Base-by-base conservation (phyloP, 805 yeast genomes). In the Cyberlindnera americana region DNA sequence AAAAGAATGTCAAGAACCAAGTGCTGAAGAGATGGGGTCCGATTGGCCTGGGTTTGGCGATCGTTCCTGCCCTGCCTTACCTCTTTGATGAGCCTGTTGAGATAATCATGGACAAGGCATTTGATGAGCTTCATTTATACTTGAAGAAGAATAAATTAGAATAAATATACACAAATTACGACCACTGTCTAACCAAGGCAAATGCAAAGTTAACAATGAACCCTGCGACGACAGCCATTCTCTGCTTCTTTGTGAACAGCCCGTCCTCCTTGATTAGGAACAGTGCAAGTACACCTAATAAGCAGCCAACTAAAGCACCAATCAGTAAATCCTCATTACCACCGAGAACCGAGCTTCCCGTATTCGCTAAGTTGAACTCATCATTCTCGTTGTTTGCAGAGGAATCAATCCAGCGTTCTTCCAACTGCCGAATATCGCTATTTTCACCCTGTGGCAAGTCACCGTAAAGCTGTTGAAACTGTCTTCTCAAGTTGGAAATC, bases 331-430 rank as follows among this genome's bases (percentile, higher is more conserved):
- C 91, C 44, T 74, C 78, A 50, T 84, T 84, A 31, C 73, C 73
- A 29, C 72, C 68, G 43, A 66, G 59, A 22, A 65, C 50, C 2
- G 64, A 57, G 30, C 61, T 57, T 17, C 68, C 63, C 14, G 61
- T 62, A 13, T 73, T 65, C 25, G 69, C 67, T 35, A 66, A 73
- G 35, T 68, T 74, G 38, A 70, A 71, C 38, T 69, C 73, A 37
- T 72, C 72, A 43, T 54, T 50, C 14, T 60, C 75, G 40, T 72
- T 72, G 17, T 46, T 46, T 5, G 76, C 84, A 1, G 88, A 83
- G 34, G 82, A 78, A 49, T 88, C 93, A 45, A 88, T 83, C 95
- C 96, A 89, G 41, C 86, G 70, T 49, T 88, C 96, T 56, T 88
- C 96, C 42, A 87, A 59, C 47, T 81, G 81, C 36, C 87, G 59